Evolutionary conservation across 106 monocot species (phyloP).

Genomic region (Dioscorea alata): DNA sequence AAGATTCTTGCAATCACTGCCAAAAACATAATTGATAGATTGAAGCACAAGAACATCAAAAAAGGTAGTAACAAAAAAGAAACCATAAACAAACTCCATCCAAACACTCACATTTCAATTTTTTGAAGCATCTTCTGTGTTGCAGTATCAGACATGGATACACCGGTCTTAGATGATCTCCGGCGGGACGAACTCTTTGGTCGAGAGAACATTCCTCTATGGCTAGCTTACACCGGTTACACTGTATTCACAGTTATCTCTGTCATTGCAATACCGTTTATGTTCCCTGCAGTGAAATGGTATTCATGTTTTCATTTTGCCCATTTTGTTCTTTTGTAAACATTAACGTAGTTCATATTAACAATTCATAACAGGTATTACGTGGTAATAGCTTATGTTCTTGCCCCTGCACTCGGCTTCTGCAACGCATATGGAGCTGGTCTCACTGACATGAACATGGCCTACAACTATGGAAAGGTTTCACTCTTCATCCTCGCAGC

Average conservation of each 20-base stretch:
- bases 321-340: no score
- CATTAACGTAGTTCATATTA: no score
- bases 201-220: conserved; percentile 58
- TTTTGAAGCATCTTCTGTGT: background rate
- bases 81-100: background rate
- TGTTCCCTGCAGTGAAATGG: conserved; percentile 84
- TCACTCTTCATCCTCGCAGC: conserved; percentile 39
- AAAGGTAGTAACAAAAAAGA: conserved; percentile 21
- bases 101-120: no score
- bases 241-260: conserved; percentile 39
- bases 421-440: conserved; percentile 51
- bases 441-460: conserved; percentile 55
- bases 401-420: conserved; percentile 44
- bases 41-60: conserved; percentile 21
- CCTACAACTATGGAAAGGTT: conserved; percentile 41
- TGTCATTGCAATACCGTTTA: conserved; percentile 57
- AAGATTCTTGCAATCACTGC: conserved; percentile 67
- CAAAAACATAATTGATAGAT: conserved; percentile 39
- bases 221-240: conserved; percentile 72
- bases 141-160: conserved; percentile 23
- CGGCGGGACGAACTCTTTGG: conserved; percentile 59
- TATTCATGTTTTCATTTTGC: background rate
- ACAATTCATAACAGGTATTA: conserved; percentile 20
- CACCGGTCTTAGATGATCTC: conserved; percentile 32
- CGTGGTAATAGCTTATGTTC: conserved; percentile 38